Evolutionary conservation across 306 rosid species (phyloP).

Genomic region (Vigna unguiculata): DNA sequence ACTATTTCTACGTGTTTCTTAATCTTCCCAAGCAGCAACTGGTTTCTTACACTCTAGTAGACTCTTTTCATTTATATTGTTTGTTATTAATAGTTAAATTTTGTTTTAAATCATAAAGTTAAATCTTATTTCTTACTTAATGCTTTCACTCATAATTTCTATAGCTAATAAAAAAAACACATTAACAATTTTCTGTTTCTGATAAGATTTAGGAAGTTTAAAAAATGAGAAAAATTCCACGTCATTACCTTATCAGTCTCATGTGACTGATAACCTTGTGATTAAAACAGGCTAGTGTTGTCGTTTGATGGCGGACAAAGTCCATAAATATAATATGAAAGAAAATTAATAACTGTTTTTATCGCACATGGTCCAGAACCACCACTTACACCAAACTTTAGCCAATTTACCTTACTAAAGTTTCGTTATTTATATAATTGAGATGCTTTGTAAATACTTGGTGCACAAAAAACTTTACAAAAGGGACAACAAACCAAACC

Average conservation of each 20-base stretch:
- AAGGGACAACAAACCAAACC: not conserved
- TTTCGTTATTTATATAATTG: not conserved
- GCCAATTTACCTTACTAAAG: not conserved
- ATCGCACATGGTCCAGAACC: conserved; percentile 10
- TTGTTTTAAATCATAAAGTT: not conserved
- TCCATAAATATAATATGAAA: conserved; percentile 13
- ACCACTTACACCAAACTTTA: conserved; percentile 5
- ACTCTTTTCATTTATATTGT: not conserved
- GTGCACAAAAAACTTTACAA: not conserved
- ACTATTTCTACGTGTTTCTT: not conserved
- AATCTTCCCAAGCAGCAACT: not conserved
- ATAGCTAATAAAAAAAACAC: too few relatives aligned
- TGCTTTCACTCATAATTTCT: not conserved
- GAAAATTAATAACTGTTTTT: not conserved
- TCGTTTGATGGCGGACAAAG: conserved; percentile 26
- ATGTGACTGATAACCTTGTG: not conserved
- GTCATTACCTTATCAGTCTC: conserved; percentile 1
- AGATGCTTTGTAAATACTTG: not conserved
- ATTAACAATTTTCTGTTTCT: too few relatives aligned
- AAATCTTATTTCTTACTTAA: not conserved
- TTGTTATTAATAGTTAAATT: not conserved
- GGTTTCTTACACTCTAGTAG: not conserved
- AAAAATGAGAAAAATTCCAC: not conserved
- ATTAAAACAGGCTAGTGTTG: not conserved
- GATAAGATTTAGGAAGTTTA: not conserved